Evolutionary conservation across 257 asterid genomes (phyloP), one percentile per base, ranked within the genome.

Genomic region (Solanum pinnatisectum): DNA sequence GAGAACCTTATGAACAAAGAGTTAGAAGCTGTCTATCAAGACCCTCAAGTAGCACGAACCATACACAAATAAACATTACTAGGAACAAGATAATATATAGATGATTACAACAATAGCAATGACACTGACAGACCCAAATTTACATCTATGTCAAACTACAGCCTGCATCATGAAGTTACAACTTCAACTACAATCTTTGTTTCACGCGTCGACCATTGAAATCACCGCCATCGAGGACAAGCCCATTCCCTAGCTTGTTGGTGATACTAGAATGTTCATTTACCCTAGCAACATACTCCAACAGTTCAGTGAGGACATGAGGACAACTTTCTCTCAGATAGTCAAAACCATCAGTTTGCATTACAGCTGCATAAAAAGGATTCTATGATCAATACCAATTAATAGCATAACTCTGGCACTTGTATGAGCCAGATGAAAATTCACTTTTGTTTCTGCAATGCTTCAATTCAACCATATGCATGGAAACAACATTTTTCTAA

Each of bases 241-340:
- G 91, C 79, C 93, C 98, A 16, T 82, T 88, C 81, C 93, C 93
- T 88, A 90, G 98, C 94, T 95, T 97, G 84, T 93, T 93, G 35
- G 86, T 52, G 15, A 87, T 89, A 25, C 89, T 37, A 13, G 95
- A 91, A 81, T 94, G 98, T 89, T 94, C 98, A 15, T 88, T 93
- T 88, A 92, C 90, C 95, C 93, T 92, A 9, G 99, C 98, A n/a
- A 96, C 99, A 56, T 95, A 93, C 91, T 96, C 99, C 89, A 97
- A 91, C 90, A 97, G 87, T 86, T 97, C 99, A 0, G 98, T 93
- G 85, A 96, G 93, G 85, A 97, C 98, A 36, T 74, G 70, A 15
- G 99, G 98, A 83, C 99, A 97, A 90, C 99, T 97, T 92, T 95
- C 98, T 92, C 93, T 95, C 85, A 97, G 89, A 93, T 97, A 96